phyloP scores from a whole-genome alignment of 352 stramenopile species.

The Hyaloperonospora brassicae region DNA sequence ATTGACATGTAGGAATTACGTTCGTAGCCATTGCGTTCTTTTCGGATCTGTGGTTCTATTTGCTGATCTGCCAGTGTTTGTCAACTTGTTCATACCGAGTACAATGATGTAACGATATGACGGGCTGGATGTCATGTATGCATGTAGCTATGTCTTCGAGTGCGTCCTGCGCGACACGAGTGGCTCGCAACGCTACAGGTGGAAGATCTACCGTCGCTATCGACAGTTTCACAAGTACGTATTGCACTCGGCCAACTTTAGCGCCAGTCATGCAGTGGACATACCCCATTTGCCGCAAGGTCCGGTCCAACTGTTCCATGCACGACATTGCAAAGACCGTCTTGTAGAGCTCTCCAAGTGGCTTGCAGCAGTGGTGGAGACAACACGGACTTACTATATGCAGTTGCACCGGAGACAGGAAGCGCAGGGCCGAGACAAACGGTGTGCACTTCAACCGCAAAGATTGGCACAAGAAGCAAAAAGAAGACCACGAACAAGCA shows the following conservation, averaged over 20 bases:
- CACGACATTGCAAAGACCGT: conserved; percentile 69
- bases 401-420: conserved; percentile 30
- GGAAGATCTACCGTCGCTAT: conserved; percentile 83
- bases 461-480: conserved; percentile 14
- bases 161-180: conserved; percentile 31
- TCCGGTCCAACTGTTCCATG: conserved; percentile 77
- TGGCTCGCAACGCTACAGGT: conserved; percentile 21
- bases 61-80: too few relatives aligned
- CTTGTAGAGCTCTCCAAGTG: conserved; percentile 66
- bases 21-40: too few relatives aligned
- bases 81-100: too few relatives aligned
- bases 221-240: conserved; percentile 77
- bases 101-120: neutral
- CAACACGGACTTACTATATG: conserved; percentile 51
- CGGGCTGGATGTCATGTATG: neutral
- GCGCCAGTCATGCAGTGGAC: conserved; percentile 33
- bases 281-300: conserved; percentile 61
- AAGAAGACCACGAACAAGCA: conserved; percentile 5
- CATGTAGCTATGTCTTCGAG: conserved; percentile 69
- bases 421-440: conserved; percentile 11
- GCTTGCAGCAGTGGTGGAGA: conserved; percentile 57
- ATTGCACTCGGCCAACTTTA: conserved; percentile 45
- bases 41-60: too few relatives aligned
- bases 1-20: conserved; percentile 57
- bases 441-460: conserved; percentile 20